Evolutionary conservation across 2,329 filamentous ascomycete species (phyloP), one percentile per base, ranked within the genome.

Genomic region (Penicillium sp.): DNA sequence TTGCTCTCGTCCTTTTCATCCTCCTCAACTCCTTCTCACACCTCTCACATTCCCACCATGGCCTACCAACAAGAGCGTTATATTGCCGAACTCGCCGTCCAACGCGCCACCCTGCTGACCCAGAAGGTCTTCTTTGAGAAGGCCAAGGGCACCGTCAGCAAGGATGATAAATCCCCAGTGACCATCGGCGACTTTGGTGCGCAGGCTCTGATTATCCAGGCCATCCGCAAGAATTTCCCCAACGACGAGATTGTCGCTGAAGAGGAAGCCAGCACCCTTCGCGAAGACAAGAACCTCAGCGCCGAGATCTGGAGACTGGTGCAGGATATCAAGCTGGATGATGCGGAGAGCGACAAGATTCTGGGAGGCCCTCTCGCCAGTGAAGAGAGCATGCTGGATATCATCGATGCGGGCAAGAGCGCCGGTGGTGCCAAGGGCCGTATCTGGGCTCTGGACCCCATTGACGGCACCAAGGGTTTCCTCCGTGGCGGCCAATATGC

Each of bases 111-210:
- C 24, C 76, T 89, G 55, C 78, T 90, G 49, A 90, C 86, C 44
- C 86, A 88, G 69, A 80, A 80, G 53, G 86, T 90, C 65, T 88
- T 87, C 75, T 77, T 90, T 73, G 86, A 91, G 61, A 93, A 91
- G 72, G 86, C 89, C 61, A 97, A 97, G 75, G 91, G 91, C 60
- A 96, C 93, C 39, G 79, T 95, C 44, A 86, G 85, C 68, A 98
- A 98, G 76, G 85, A 88, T 70, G 93, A 98, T 77, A 89, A 88
- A 67, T 95, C 90, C 8, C 93, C 93, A 56, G 93, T 98, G 62
- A 98, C 93, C 13, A 93, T 97, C 61, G 93, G 91, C 68, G 93
- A 98, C 74, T 97, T 95, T 69, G 93, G 93, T 64, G 94, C 93
- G 34, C 93, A 98, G 75, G 90, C 93, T 29, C 82, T 98, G 57